Conservation (phyloP, 2,329 filamentous ascomycete genomes). For the Phyllosticta ampelicida region DNA sequence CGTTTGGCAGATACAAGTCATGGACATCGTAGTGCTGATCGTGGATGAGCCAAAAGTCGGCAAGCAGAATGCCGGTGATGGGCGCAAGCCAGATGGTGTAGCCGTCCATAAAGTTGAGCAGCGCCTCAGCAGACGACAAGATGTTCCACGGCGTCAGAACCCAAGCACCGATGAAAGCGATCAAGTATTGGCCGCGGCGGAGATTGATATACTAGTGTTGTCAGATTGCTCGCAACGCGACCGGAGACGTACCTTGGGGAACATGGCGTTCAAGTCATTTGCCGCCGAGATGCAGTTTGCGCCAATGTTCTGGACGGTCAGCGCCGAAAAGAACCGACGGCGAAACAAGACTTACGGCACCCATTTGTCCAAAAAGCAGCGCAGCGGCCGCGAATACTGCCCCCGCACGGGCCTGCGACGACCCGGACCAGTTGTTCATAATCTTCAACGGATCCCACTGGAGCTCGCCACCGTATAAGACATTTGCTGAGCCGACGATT, state of each 20-base stretch:
- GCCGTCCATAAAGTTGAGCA: conserved; percentile 11
- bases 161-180: conserved; percentile 12
- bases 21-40: conserved; percentile 14
- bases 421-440: conserved; percentile 15
- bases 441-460: conserved; percentile 18
- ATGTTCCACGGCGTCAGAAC: conserved; percentile 11
- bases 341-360: conserved; percentile 4
- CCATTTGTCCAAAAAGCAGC: not conserved
- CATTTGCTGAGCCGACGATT: conserved; percentile 15
- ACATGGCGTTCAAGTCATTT: conserved; percentile 12
- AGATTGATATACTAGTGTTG: conserved; percentile 1
- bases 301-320: conserved; percentile 14
- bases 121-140: conserved; percentile 9
- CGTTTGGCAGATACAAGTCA: conserved; percentile 17
- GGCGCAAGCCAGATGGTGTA: conserved; percentile 12
- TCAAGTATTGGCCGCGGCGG: conserved; percentile 12
- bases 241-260: not conserved
- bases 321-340: conserved; percentile 8
- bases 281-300: conserved; percentile 17
- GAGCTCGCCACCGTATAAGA: conserved; percentile 14
- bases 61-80: conserved; percentile 12
- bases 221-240: not conserved
- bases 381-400: conserved; percentile 9
- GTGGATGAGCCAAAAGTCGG: conserved; percentile 17
- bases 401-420: conserved; percentile 13